These are phyloP conservation scores for Lumnitzera racemosa DNA, from an alignment of 345 rosid species.

Conservation along the genomic window DNA sequence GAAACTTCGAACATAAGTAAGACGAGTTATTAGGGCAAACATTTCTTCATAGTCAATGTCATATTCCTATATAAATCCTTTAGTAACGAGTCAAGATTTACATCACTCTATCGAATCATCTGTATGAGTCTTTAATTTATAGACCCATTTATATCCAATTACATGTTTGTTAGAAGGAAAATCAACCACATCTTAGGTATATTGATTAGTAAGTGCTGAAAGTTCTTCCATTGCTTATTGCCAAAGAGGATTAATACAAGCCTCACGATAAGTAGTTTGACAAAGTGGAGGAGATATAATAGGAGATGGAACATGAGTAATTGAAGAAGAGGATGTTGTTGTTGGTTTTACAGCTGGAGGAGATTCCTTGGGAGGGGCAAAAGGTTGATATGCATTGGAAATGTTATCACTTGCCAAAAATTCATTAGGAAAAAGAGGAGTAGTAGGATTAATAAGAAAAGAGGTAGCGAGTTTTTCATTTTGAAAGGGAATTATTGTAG, in stretches of 20 bases:
- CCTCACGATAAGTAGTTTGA: background rate
- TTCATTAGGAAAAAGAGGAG: background rate
- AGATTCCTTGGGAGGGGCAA: background rate
- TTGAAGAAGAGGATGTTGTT: too few relatives aligned
- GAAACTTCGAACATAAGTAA: background rate
- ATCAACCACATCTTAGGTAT: background rate
- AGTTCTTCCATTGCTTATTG: background rate
- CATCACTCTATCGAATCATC: background rate
- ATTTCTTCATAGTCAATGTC: slow-evolving; percentile 8
- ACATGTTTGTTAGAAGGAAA: background rate
- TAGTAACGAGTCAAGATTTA: background rate
- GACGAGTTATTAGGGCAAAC: background rate
- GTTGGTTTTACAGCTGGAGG: background rate
- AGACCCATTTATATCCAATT: slow-evolving; percentile 1
- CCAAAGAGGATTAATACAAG: background rate
- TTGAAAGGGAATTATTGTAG: background rate
- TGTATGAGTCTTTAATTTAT: background rate
- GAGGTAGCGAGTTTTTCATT: too few relatives aligned
- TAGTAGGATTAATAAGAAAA: background rate
- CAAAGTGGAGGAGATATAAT: background rate
- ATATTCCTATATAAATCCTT: background rate
- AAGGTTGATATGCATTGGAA: background rate
- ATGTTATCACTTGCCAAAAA: background rate
- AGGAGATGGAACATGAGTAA: background rate
- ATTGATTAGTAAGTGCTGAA: background rate